Evolutionary conservation across 345 rosid species (phyloP), one percentile per base, ranked within the genome.

Genomic region (Lepidium aucheri): DNA sequence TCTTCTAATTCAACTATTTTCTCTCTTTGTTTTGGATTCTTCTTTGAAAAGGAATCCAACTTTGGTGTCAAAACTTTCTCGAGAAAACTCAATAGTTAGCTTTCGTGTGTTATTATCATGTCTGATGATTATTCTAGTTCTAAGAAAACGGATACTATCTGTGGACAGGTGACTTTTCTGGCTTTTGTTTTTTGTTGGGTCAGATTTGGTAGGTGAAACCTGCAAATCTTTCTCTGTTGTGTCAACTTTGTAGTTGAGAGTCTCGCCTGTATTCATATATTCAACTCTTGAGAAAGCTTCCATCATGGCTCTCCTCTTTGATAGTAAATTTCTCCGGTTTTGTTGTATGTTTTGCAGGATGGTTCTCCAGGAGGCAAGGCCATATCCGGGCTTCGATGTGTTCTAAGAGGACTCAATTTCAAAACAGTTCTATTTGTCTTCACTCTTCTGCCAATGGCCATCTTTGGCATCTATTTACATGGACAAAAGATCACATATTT

Each of bases 91-190:
- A 15, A 24, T 1, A 52, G 0, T 9, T 16, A 26, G 35, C 3
- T 28, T 42, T 64, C 36, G 13, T 41, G 53, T 32, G 36, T 33
- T 5, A 52, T 11, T 74, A 76, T 64, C 79, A 88, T 88, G 95
- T 58, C 82, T 43, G 85, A 78, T 63, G 86, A 83, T 33, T 83
- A 84, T 75, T 80, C 67, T 67, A 83, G 69, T 79, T 88, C 87
- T 12, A 91, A 91, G 87, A 91, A 91, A 78, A 84, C 92, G 53
- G 90, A 87, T 72, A 85, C 78, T 67, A 76, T 82, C 9, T 86
- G 91, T 67, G 91, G 91, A 64, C 74, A 86, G 96, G 96, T 88
- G 59, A 38, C n/a, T 36, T 5, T 28, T 28, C 32, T 28, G 32
- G 14, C 20, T 20, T 11, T 46, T 20, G 1, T 12, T 39, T 36